Evolutionary conservation across 208 protist species (phyloP).

Genomic region (Histomonas meleagridis): DNA sequence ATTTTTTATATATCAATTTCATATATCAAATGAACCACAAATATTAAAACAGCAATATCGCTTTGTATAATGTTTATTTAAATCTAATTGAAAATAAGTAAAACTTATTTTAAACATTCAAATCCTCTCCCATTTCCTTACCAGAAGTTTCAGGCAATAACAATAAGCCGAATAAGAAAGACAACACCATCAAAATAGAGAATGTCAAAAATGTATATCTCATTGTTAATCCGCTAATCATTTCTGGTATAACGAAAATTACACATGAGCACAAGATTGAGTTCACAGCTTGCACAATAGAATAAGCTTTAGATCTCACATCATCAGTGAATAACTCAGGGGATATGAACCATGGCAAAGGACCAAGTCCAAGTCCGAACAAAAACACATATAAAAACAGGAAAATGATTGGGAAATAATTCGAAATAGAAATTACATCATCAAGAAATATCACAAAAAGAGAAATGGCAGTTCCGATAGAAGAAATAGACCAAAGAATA

Average conservation of each 20-base stretch:
- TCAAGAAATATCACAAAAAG: too few species aligned
- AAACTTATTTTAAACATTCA: too few species aligned
- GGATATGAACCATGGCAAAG: neutral
- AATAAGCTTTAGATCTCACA: neutral
- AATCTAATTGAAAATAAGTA: too few species aligned
- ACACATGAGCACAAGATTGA: neutral
- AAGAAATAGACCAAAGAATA: neutral
- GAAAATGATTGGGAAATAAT: neutral
- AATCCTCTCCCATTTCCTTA: neutral
- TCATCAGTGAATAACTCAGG: neutral
- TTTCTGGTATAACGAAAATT: neutral
- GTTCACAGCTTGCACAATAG: neutral
- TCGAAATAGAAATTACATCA: too few species aligned
- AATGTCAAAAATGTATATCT: too few species aligned
- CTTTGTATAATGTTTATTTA: too few species aligned
- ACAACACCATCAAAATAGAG: neutral
- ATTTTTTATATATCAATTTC: too few species aligned
- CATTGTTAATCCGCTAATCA: too few species aligned
- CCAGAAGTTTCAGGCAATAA: neutral
- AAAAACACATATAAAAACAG: neutral
- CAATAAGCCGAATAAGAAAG: neutral
- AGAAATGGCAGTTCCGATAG: neutral
- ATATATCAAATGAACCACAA: too few species aligned
- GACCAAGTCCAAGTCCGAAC: neutral
- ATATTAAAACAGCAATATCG: too few species aligned